Base-by-base conservation (phyloP, 345 rosid genomes). In the Salix koriyanagi region DNA sequence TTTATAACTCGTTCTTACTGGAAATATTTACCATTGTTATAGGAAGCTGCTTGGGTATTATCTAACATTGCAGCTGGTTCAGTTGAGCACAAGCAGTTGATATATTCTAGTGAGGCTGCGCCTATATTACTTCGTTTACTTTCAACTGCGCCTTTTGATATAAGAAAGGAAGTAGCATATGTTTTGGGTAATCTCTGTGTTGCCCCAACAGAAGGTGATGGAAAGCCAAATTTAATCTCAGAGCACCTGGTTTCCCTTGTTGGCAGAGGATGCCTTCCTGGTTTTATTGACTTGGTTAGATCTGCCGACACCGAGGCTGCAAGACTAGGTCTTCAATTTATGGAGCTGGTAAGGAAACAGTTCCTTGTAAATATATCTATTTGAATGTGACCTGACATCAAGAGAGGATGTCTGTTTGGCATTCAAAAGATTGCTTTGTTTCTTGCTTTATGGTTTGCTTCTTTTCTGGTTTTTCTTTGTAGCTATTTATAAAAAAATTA, bases 21-120 rank as follows among this genome's bases (percentile, higher is more conserved):
- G 36, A 54, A 46, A 54, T 69, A 42, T 72, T 74, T 50, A 48
- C 42, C 26, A 34, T 75, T 67, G 71, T 6, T 80, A 68, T 66
- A 96, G 99, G 99, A 96, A 91, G 92, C 97, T 71, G 88, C 98
- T 58, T 96, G 99, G 99, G 98, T 91, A 80, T 76, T 96, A 74
- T 96, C 98, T 67, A 96, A 96, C 84, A 83, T 93, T 85, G 98
- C 99, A 23, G 94, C 93, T 18, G 99, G 98, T 79, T 92, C 99
- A 39, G 68, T 89, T 70, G 96, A 92, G 76, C 98, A 91, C 81
- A 96, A 96, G 89, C 87, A 79, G 80, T 69, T 88, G 78, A 88
- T 96, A 85, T 88, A 77, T 87, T 86, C 79, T 8, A 89, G 94
- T 36, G 97, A 91, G 87, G 91, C 87, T 70, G 83, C 89, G 78